Conservation (phyloP, 768 basidiomycete genomes). For the Amanita pseudoporphyria region DNA sequence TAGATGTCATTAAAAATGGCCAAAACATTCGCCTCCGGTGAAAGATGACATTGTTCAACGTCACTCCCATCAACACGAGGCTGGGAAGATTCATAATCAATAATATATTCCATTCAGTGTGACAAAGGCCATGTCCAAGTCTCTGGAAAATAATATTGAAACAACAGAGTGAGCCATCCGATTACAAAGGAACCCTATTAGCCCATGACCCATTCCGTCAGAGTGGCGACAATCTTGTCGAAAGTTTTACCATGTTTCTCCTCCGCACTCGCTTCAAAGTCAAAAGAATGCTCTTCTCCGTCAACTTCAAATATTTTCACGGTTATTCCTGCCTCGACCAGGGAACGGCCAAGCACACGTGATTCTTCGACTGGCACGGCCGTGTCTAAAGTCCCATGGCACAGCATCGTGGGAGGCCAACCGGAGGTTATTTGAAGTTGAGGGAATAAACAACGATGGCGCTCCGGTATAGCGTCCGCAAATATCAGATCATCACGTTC, state of each 20-base stretch:
- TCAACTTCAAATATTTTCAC: conserved; percentile 27
- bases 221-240: conserved; percentile 29
- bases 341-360: conserved; percentile 21
- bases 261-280: conserved; percentile 37
- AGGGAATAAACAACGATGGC: conserved; percentile 34
- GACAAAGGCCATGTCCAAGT: not conserved
- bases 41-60: not conserved
- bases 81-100: not conserved
- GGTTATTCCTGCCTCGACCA: conserved; percentile 26
- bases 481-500: conserved; percentile 2
- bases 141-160: too few relatives aligned
- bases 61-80: not conserved
- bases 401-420: conserved; percentile 41
- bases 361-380: conserved; percentile 36
- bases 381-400: conserved; percentile 41
- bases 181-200: not conserved
- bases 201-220: conserved; percentile 11
- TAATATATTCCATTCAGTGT: not conserved
- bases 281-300: conserved; percentile 47
- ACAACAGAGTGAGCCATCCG: not conserved
- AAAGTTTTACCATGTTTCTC: conserved; percentile 25
- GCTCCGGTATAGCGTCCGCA: conserved; percentile 20
- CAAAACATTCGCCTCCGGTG: not conserved
- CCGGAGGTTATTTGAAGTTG: conserved; percentile 28
- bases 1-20: not conserved